Conservation (phyloP, 257 asterid species). For the Penstemon davidsonii region DNA sequence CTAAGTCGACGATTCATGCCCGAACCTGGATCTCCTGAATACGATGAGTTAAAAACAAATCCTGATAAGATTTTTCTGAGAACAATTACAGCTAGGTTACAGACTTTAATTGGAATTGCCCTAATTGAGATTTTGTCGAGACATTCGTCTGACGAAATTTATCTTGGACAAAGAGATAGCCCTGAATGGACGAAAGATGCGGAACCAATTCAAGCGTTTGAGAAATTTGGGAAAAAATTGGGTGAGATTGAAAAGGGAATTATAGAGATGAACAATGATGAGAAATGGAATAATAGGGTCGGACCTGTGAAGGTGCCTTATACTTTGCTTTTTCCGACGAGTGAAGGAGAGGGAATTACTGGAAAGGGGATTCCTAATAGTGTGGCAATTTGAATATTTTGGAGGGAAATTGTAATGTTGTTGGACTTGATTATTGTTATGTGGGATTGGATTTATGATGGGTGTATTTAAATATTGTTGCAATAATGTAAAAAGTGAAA, state of each 20-base stretch:
- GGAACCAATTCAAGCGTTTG: conserved; percentile 35
- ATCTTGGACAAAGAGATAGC: conserved; percentile 49
- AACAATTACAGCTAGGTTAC: conserved; percentile 49
- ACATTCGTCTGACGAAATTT: conserved; percentile 47
- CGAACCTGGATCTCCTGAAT: conserved; percentile 38
- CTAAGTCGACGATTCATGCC: conserved; percentile 51
- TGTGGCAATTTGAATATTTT: conserved; percentile 33
- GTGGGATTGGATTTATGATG: too few species aligned
- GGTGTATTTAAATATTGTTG: too few species aligned
- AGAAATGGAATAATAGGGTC: conserved; percentile 38
- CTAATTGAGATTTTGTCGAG: conserved; percentile 48
- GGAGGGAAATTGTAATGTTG: too few species aligned
- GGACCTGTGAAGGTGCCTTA: conserved; percentile 47
- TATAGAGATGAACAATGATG: conserved; percentile 36
- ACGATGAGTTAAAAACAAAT: conserved; percentile 34
- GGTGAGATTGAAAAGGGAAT: conserved; percentile 34
- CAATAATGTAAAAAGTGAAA: too few species aligned
- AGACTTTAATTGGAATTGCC: conserved; percentile 46
- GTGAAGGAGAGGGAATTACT: conserved; percentile 42
- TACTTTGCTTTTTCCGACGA: conserved; percentile 45
- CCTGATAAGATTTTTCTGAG: conserved; percentile 40
- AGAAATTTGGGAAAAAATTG: conserved; percentile 38
- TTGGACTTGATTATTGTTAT: too few species aligned
- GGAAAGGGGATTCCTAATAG: conserved; percentile 58
- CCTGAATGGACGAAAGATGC: conserved; percentile 47